Evolutionary conservation across 2,329 filamentous ascomycete species (phyloP).

Genomic region (Purpureocillium takamizusanense): DNA sequence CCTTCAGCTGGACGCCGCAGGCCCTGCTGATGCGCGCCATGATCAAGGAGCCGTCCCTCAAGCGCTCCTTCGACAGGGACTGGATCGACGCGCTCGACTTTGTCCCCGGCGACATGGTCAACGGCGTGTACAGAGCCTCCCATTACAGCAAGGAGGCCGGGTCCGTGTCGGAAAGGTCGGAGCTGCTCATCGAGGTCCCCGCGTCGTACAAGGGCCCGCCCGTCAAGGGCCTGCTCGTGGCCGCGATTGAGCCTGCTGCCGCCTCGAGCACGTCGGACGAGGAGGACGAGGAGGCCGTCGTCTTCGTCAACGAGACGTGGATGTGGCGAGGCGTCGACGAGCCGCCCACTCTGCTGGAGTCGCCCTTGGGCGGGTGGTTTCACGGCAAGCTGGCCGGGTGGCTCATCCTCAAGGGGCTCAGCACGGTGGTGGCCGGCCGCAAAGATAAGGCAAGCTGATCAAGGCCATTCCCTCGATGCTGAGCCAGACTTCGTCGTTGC

Average conservation of each 20-base stretch:
- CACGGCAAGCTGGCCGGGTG: slow-evolving; percentile 18
- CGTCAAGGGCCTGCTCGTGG: slow-evolving; percentile 15
- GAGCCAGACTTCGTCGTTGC: too few relatives aligned
- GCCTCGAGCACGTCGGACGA: neutral
- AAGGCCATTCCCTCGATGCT: too few relatives aligned
- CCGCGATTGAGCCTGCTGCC: slow-evolving; percentile 9
- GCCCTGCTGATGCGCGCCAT: slow-evolving; percentile 17
- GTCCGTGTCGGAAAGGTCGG: slow-evolving; percentile 13
- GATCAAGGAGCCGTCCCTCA: slow-evolving; percentile 9
- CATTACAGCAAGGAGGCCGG: slow-evolving; percentile 9
- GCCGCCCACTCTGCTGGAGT: slow-evolving; percentile 19
- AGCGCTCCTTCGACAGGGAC: slow-evolving; percentile 13
- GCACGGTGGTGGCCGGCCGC: slow-evolving; percentile 1
- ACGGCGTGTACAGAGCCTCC: slow-evolving; percentile 20
- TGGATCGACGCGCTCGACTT: slow-evolving; percentile 15
- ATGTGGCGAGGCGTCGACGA: slow-evolving; percentile 23
- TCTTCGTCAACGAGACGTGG: slow-evolving; percentile 30
- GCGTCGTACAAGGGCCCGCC: slow-evolving; percentile 12
- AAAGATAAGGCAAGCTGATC: neutral
- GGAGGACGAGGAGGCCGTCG: slow-evolving; percentile 6
- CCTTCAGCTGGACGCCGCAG: slow-evolving; percentile 23
- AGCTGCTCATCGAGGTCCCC: slow-evolving; percentile 18
- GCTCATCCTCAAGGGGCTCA: slow-evolving; percentile 16
- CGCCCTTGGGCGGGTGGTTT: slow-evolving; percentile 17
- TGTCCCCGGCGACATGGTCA: slow-evolving; percentile 16